phyloP scores from a whole-genome alignment of 2,329 filamentous ascomycete genomes.

The Penicillium sp. region DNA sequence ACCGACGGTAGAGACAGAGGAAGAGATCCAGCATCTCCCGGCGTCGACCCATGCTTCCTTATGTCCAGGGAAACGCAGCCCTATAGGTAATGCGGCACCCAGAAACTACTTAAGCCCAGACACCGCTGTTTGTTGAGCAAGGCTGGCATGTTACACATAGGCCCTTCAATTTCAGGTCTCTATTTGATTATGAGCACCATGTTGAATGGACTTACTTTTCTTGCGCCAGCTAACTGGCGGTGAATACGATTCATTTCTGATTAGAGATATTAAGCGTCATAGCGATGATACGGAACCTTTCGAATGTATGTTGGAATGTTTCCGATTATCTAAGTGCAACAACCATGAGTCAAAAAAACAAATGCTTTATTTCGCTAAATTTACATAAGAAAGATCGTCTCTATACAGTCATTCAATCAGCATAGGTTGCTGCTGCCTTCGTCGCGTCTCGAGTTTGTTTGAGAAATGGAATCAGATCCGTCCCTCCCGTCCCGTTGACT shows the following conservation, averaged over 20 bases:
- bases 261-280: not conserved
- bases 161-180: no score
- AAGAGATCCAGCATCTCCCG: not conserved
- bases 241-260: not conserved
- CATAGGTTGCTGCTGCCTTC: conserved; percentile 43
- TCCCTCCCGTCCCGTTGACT: conserved; percentile 57
- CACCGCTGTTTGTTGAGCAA: no score
- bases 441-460: conserved; percentile 59
- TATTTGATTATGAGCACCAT: no score
- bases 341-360: not conserved
- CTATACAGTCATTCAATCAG: conserved; percentile 19
- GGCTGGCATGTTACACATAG: no score
- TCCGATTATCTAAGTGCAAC: not conserved
- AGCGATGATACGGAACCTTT: not conserved
- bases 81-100: no score
- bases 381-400: not conserved
- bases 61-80: no score
- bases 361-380: conserved; percentile 2
- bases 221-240: not conserved
- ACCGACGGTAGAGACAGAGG: not conserved
- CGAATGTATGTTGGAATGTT: not conserved
- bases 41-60: no score
- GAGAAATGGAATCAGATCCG: conserved; percentile 58
- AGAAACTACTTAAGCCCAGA: no score
- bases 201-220: not conserved